phyloP scores from a whole-genome alignment of 805 yeast species.

The Starmerella stellata region DNA sequence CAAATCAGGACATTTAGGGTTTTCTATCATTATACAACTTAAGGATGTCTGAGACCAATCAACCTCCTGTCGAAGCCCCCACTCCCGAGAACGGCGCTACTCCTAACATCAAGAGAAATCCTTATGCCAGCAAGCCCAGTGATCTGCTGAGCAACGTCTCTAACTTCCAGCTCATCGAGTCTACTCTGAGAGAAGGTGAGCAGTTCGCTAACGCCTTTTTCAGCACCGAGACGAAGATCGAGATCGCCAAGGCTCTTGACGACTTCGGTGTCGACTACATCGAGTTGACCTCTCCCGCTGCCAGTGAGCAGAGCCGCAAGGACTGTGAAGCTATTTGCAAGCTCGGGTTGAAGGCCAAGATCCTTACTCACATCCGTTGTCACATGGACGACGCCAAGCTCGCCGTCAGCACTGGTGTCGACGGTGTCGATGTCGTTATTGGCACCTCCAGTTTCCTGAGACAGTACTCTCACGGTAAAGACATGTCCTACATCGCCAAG shows the following conservation, averaged over 20 bases:
- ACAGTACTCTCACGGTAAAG: constrained; percentile 93
- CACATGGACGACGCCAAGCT: constrained; percentile 97
- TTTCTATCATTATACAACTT: too few relatives aligned
- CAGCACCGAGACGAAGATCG: constrained; percentile 83
- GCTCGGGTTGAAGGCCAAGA: constrained; percentile 86
- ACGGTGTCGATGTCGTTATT: constrained; percentile 96
- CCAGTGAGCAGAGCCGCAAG: constrained; percentile 76
- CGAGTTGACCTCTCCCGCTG: constrained; percentile 94
- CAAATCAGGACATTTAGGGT: too few relatives aligned
- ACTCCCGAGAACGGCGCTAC: constrained; percentile 15
- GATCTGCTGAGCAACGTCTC: constrained; percentile 81
- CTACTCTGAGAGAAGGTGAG: constrained; percentile 95
- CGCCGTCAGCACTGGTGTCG: constrained; percentile 97
- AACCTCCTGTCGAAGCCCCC: background rate
- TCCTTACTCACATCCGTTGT: constrained; percentile 90
- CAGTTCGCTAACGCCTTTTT: constrained; percentile 97
- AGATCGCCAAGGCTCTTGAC: constrained; percentile 90
- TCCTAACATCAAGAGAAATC: constrained; percentile 30
- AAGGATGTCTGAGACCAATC: too few relatives aligned
- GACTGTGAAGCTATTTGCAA: constrained; percentile 98
- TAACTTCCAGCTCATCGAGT: constrained; percentile 79
- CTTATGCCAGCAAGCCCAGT: constrained; percentile 90
- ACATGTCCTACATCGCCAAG: constrained; percentile 93
- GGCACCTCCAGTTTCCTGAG: constrained; percentile 93
- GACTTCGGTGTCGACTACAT: constrained; percentile 97